Evolutionary conservation across 2,329 filamentous ascomycete species (phyloP), one percentile per base, ranked within the genome.

Genomic region (Diaporthe citriasiana): DNA sequence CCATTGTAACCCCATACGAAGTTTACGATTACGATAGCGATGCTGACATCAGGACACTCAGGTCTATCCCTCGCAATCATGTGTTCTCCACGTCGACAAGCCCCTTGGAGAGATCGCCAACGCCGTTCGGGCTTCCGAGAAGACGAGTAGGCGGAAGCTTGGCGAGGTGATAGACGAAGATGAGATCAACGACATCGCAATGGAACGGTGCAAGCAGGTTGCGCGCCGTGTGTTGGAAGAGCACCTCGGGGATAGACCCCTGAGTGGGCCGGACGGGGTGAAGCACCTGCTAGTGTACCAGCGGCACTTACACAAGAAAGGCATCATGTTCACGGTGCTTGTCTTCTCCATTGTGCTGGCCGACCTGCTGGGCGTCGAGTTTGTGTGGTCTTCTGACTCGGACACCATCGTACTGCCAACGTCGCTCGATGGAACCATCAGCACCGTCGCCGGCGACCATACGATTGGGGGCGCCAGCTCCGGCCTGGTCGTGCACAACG

Each of bases 221-320:
- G 73, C 73, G 6, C 70, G 55, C 7, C 51, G 68, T 13, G 35
- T 35, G 35, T 40, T 74, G 51, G 47, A 70, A 12, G 50, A 73
- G 13, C 59, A 57, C 3, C 40, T 70, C 38, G 68, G 68, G 1
- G 68, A 50, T 10, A 17, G 33, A 22, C 30, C 55, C 8, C 33
- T 75, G 30, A 40, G 38, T 30, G 38, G 56, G 30, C 70, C 55
- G 3, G 73, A 66, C 12, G 50, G 70, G 22, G 40, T 73, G 42
- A 73, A 65, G 56, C 70, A 70, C 3, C 38, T 75, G 13, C 82
- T 81, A 55, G 74, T 83, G 17, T 79, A 79, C 40, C 82, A 84
- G 75, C 82, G 80, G 6, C 82, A 84, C 69, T 73, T 80, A 73
- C 81, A 82, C 78, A 84, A 83, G 74, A 83, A 83, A 60, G 82